A percentile compares a stretch with the other conserved stretches of the same genome.
Evolutionary conservation across 2,329 filamentous ascomycete species (phyloP).

Genomic region (Biscogniauxia mediterranea): DNA sequence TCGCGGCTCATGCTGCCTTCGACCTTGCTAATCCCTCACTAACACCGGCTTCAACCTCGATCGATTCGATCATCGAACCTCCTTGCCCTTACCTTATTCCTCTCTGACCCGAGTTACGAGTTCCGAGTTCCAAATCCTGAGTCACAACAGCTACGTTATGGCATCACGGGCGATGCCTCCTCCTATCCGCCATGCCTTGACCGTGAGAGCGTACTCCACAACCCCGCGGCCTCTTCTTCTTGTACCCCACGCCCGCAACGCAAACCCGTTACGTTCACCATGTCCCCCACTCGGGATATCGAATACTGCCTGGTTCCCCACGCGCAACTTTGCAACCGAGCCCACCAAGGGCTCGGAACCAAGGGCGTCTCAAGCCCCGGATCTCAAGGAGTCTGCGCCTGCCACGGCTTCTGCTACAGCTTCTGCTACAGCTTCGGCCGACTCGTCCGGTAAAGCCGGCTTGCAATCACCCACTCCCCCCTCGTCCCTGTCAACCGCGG

Average conservation of each 20-base stretch:
- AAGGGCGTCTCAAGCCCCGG: conserved; percentile 18
- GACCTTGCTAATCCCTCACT: conserved; percentile 1
- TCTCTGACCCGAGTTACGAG: not conserved
- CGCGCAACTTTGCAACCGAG: conserved; percentile 21
- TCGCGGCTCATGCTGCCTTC: conserved; percentile 29
- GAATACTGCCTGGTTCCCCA: not conserved
- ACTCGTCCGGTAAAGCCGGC: conserved; percentile 24
- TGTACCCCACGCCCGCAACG: not conserved
- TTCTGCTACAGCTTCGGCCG: conserved; percentile 9
- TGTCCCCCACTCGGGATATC: conserved; percentile 1
- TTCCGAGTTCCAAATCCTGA: not conserved
- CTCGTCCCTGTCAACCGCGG: conserved; percentile 20
- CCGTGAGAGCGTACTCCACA: not conserved
- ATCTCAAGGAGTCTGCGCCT: conserved; percentile 24
- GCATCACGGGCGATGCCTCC: not conserved
- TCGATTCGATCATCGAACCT: conserved; percentile 7
- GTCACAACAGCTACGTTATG: not conserved
- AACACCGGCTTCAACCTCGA: conserved; percentile 13
- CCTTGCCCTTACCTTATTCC: not conserved
- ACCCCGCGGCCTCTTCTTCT: not conserved
- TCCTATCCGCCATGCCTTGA: not conserved
- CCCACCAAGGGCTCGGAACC: conserved; percentile 14
- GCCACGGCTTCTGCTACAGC: conserved; percentile 22
- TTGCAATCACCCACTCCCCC: conserved; percentile 20
- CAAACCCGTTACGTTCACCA: conserved; percentile 2